Conservation (phyloP, 371 early-diverging fungal genomes). For the Mucor circinelloides region DNA sequence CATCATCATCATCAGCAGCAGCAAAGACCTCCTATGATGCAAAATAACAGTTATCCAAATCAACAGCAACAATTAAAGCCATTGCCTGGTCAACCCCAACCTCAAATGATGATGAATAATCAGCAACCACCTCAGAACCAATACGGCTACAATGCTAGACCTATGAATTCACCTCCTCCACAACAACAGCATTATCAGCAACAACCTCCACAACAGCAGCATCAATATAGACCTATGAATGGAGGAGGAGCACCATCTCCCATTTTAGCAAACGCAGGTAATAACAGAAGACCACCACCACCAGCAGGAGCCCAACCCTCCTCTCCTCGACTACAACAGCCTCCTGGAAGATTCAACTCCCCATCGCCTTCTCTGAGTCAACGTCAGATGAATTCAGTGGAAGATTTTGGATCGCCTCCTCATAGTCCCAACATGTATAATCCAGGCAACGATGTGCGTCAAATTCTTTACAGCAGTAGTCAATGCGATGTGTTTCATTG, state of each 20-base stretch:
- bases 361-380: slow-evolving; percentile 17
- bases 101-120: neutral
- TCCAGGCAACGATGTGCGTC: slow-evolving; percentile 28
- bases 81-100: neutral
- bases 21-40: neutral
- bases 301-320: neutral
- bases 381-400: neutral
- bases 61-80: neutral
- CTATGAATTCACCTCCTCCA: slow-evolving; percentile 3
- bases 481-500: slow-evolving; percentile 52
- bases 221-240: slow-evolving; percentile 5
- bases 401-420: slow-evolving; percentile 37
- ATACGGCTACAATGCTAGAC: neutral
- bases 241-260: slow-evolving; percentile 1
- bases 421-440: slow-evolving; percentile 22
- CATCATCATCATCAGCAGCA: neutral
- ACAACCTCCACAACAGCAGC: slow-evolving; percentile 3
- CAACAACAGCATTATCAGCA: slow-evolving; percentile 8
- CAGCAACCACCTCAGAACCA: slow-evolving; percentile 5
- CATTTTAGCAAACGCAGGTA: slow-evolving; percentile 1
- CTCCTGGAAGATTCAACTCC: slow-evolving; percentile 16
- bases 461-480: slow-evolving; percentile 35
- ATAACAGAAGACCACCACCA: slow-evolving; percentile 7
- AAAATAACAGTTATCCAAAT: neutral
- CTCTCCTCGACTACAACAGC: slow-evolving; percentile 12